Evolutionary conservation across 768 basidiomycete genomes (phyloP).

Genomic region (Collybiopsis confluens): DNA sequence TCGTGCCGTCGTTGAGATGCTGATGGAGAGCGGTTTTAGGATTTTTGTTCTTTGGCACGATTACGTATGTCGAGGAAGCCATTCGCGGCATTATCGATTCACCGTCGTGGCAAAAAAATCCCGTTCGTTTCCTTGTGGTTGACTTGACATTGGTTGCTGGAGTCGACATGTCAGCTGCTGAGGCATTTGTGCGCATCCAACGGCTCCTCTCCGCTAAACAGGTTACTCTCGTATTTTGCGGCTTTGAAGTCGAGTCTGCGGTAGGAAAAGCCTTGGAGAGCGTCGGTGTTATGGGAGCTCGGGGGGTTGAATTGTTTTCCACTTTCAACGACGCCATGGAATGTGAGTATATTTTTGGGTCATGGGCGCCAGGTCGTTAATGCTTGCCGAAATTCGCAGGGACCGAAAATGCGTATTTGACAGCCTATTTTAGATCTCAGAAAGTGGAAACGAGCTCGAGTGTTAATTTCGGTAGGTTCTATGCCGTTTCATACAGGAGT

Average conservation of each 20-base stretch:
- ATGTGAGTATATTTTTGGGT: slow-evolving; percentile 46
- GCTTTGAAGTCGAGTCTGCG: slow-evolving; percentile 56
- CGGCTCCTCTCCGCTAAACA: slow-evolving; percentile 68
- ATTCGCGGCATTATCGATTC: slow-evolving; percentile 73
- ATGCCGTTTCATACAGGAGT: not conserved
- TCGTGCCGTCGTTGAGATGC: not conserved
- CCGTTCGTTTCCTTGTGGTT: slow-evolving; percentile 86
- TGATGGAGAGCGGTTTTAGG: slow-evolving; percentile 32
- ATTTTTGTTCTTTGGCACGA: slow-evolving; percentile 92
- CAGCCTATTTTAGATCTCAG: slow-evolving; percentile 70
- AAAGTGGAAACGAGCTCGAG: slow-evolving; percentile 49
- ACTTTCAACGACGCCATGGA: slow-evolving; percentile 90
- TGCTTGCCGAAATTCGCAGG: slow-evolving; percentile 34
- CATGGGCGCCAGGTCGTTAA: not conserved
- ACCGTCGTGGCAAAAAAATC: slow-evolving; percentile 65
- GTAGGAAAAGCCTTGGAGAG: slow-evolving; percentile 71
- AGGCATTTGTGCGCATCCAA: slow-evolving; percentile 91
- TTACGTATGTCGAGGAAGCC: slow-evolving; percentile 82
- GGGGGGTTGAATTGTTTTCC: slow-evolving; percentile 76
- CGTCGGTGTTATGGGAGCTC: slow-evolving; percentile 76
- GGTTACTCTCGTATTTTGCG: slow-evolving; percentile 90
- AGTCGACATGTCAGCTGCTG: slow-evolving; percentile 92
- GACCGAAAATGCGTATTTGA: slow-evolving; percentile 92
- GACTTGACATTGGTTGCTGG: slow-evolving; percentile 85
- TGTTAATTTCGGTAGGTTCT: slow-evolving; percentile 41